Percentiles rank a stretch among this genome's conserved stretches.
Conservation (phyloP, 2,329 filamentous ascomycete species). For the Penicillium oxalicum region DNA sequence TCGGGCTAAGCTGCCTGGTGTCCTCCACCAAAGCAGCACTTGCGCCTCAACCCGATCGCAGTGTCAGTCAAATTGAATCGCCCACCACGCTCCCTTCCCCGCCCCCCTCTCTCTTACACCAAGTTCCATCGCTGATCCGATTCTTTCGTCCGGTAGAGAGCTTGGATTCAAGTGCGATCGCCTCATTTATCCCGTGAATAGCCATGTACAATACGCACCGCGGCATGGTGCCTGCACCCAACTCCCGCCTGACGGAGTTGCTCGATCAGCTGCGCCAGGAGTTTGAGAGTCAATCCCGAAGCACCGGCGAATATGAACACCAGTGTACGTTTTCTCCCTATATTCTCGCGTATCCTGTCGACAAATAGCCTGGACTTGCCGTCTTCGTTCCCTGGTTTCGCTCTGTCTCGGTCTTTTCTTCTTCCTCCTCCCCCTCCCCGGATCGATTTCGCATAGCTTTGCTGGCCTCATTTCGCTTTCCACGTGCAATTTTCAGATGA, state of each 20-base stretch:
- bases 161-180: neutral
- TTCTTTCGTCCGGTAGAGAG: neutral
- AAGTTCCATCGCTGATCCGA: conserved; percentile 11
- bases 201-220: conserved; percentile 83
- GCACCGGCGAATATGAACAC: conserved; percentile 82
- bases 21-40: conserved; percentile 18
- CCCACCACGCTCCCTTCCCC: neutral
- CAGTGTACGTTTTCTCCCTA: conserved; percentile 63
- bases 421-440: conserved; percentile 4
- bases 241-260: conserved; percentile 77
- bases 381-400: too few species aligned
- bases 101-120: conserved; percentile 8
- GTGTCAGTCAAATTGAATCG: conserved; percentile 8
- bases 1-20: conserved; percentile 19
- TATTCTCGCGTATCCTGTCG: too few species aligned
- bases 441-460: neutral
- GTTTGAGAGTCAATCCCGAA: conserved; percentile 77
- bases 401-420: too few species aligned
- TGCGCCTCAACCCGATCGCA: conserved; percentile 17
- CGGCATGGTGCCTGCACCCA: conserved; percentile 66
- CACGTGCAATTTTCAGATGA: conserved; percentile 3
- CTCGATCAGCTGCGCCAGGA: conserved; percentile 85
- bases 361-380: too few species aligned
- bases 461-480: conserved; percentile 2
- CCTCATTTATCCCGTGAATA: neutral